A percentile compares a stretch with the other conserved stretches of the same genome.
phyloP scores from a whole-genome alignment of 2,329 filamentous ascomycete species.

The Zymoseptoria crescenta region DNA sequence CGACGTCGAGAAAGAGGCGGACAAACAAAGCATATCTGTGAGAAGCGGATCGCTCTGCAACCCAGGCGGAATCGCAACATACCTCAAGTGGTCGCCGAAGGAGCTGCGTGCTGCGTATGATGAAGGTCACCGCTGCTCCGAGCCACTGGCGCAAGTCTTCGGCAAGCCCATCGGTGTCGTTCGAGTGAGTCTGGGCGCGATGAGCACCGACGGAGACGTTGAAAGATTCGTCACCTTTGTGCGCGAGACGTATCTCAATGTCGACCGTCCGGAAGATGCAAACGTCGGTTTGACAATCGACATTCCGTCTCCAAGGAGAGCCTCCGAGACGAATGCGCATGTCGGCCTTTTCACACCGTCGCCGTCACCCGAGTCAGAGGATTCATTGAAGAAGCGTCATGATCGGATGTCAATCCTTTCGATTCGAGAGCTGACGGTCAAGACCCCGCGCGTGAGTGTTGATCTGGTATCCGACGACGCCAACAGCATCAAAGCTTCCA shows the following conservation, averaged over 20 bases:
- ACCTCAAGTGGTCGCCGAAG: slow-evolving; percentile 62
- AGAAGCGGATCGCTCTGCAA: slow-evolving; percentile 85
- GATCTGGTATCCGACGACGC: not conserved
- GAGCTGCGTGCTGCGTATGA: slow-evolving; percentile 78
- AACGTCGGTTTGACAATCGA: not conserved
- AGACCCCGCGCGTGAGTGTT: not conserved
- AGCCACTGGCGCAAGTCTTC: slow-evolving; percentile 67
- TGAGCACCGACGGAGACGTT: slow-evolving; percentile 72
- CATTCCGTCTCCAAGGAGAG: not conserved
- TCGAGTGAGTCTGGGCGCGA: slow-evolving; percentile 75
- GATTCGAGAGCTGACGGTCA: not conserved
- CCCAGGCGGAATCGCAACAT: slow-evolving; percentile 70
- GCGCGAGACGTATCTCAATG: slow-evolving; percentile 18
- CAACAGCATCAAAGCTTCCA: not conserved
- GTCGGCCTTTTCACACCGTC: not conserved
- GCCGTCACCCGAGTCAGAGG: not conserved
- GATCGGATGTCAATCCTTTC: not conserved
- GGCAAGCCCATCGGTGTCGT: slow-evolving; percentile 86
- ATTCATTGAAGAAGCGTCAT: not conserved
- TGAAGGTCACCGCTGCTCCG: slow-evolving; percentile 72
- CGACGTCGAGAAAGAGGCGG: slow-evolving; percentile 79
- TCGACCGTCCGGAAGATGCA: not conserved
- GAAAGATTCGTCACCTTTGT: slow-evolving; percentile 51
- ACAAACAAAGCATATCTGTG: slow-evolving; percentile 68
- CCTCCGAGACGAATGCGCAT: not conserved